These are phyloP conservation scores for Brassica napus DNA, from an alignment of 345 rosid species.

Conservation along the genomic window DNA sequence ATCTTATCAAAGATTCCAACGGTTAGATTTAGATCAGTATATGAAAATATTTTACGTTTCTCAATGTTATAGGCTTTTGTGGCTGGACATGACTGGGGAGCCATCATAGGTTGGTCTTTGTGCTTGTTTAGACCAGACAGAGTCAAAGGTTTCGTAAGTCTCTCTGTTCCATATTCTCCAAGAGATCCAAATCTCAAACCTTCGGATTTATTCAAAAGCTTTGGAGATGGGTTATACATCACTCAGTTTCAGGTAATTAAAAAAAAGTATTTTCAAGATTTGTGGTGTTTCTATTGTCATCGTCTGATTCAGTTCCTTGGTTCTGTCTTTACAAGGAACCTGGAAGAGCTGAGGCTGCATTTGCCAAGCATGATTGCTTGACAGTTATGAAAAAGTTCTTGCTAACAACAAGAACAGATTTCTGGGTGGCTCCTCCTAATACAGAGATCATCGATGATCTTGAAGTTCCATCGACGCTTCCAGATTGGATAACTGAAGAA, in stretches of 20 bases:
- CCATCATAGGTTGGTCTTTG: slow-evolving; percentile 52
- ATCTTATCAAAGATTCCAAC: not conserved
- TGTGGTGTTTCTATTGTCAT: not conserved
- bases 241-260: slow-evolving; percentile 63
- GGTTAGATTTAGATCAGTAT: not conserved
- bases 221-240: slow-evolving; percentile 61
- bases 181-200: slow-evolving; percentile 48
- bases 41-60: not conserved
- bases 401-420: slow-evolving; percentile 48
- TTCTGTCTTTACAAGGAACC: slow-evolving; percentile 47
- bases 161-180: slow-evolving; percentile 49
- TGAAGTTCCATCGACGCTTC: slow-evolving; percentile 51
- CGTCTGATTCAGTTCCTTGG: not conserved
- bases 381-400: slow-evolving; percentile 75
- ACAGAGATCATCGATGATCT: slow-evolving; percentile 65
- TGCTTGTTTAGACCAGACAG: slow-evolving; percentile 59
- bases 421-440: slow-evolving; percentile 57
- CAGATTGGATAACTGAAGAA: slow-evolving; percentile 68
- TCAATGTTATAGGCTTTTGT: slow-evolving; percentile 56
- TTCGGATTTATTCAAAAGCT: slow-evolving; percentile 30
- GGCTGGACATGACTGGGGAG: slow-evolving; percentile 81
- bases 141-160: slow-evolving; percentile 50
- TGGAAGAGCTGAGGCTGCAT: slow-evolving; percentile 71
- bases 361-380: slow-evolving; percentile 58
- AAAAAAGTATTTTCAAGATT: not conserved